phyloP scores from a whole-genome alignment of 1,139 yeast genomes.

The Wickerhamomyces sp. region DNA sequence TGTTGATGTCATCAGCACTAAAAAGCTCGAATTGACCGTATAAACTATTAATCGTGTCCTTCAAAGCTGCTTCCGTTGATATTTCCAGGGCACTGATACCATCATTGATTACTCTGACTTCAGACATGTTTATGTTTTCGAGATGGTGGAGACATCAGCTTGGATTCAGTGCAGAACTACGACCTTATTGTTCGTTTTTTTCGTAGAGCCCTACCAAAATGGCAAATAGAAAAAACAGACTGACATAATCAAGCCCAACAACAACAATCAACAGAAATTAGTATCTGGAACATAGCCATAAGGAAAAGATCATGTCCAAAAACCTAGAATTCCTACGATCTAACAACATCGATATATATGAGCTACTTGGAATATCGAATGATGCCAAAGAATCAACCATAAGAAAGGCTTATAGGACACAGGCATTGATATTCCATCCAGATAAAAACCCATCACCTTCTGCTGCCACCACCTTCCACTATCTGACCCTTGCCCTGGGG shows the following conservation, averaged over 20 bases:
- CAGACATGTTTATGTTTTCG: background rate
- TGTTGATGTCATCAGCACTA: background rate
- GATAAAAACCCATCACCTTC: conserved; percentile 85
- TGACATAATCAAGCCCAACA: no score
- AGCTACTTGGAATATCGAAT: conserved; percentile 62
- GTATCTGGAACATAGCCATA: background rate
- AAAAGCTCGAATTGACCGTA: background rate
- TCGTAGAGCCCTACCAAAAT: no score
- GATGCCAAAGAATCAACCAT: conserved; percentile 64
- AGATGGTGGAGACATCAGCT: no score
- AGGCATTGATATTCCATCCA: conserved; percentile 83
- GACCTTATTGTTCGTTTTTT: no score
- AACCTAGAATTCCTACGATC: conserved; percentile 16
- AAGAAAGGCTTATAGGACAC: conserved; percentile 80
- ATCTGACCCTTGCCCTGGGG: conserved; percentile 83
- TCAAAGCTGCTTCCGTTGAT: background rate
- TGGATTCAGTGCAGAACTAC: no score
- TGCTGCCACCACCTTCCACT: conserved; percentile 75
- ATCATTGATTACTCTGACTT: background rate
- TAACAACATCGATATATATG: conserved; percentile 40
- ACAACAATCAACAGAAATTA: background rate
- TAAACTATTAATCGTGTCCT: background rate
- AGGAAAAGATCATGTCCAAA: conserved; percentile 7
- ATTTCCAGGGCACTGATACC: background rate
- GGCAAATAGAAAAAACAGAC: no score